Base-by-base conservation (phyloP, 192 early-diverging fungal genomes). In the Anaeromyces robustus region DNA sequence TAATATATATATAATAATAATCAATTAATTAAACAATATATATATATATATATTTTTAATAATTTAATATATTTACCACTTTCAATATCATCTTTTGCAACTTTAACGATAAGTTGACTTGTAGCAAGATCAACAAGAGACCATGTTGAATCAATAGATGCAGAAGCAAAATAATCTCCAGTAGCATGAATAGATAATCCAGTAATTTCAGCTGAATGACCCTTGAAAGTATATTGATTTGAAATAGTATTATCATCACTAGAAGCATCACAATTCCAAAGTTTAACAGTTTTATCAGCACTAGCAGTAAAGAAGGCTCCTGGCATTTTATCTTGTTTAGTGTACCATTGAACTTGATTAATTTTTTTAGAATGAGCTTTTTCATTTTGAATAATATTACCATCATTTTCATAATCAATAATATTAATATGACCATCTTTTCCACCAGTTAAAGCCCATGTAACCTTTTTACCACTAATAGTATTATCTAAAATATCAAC, bases 341-440 rank as follows among this genome's bases (percentile, higher is more conserved):
- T 85, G 0, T 94, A 94, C 32, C 87, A 82, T 1, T 90, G 93
- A 41, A 98, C 87, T 30, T 77, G 17, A 29, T 77, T 77, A 22
- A 80, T 29, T 80, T 91, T 92, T 83, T 95, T 95, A 18, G 90
- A 93, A 82, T 95, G 94, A n/a, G 94, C 94, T 82, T 94, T 94
- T 82, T 94, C 84, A 5, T 87, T 89, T 28, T 80, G 13, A 9
- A 88, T 89, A 29, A 94, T 82, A 0, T 91, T 89, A 82, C 92
- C 91, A 77, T 89, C 90, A 77, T 88, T 86, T 3, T 83, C 79
- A 85, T 88, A 87, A 85, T 93, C 89, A 78, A 93, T 93, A 31
- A 97, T 86, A 78, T 90, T 84, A 22, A 91, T 92, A 59, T 93
- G 89, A 84, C 95, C 94, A 81, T 95, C 94, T 30, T 89, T 86